Conservation (phyloP, 2,329 filamentous ascomycete genomes). For the Calonectria ilicicola region DNA sequence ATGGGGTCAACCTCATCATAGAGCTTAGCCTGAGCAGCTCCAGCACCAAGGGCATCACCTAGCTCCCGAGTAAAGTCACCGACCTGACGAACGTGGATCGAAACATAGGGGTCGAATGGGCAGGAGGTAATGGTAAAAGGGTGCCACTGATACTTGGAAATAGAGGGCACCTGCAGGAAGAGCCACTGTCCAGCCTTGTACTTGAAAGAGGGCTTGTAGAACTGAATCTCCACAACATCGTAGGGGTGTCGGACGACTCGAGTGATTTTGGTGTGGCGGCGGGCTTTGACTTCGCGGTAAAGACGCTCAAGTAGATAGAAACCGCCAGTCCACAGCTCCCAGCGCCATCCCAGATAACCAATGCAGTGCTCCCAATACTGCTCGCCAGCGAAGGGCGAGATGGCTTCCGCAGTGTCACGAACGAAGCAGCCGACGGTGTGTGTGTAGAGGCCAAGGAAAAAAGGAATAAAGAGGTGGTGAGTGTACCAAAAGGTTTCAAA, state of each 20-base stretch:
- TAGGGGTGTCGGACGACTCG: conserved; percentile 97
- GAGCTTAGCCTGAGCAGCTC: conserved; percentile 85
- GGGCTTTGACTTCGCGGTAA: conserved; percentile 88
- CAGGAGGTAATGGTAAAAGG: conserved; percentile 99
- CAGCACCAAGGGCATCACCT: conserved; percentile 95
- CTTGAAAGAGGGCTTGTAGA: conserved; percentile 94
- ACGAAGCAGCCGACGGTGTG: conserved; percentile 98
- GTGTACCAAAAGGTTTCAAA: conserved; percentile 99
- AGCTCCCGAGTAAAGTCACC: conserved; percentile 95
- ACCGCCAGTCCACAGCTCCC: conserved; percentile 89
- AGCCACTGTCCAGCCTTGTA: conserved; percentile 99
- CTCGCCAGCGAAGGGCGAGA: conserved; percentile 86
- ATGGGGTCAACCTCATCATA: conserved; percentile 92
- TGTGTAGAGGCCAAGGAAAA: conserved; percentile 92
- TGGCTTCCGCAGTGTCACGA: conserved; percentile 77
- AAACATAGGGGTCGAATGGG: conserved; percentile 94
- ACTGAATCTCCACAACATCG: conserved; percentile 97
- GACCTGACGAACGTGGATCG: conserved; percentile 94
- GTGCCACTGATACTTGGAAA: conserved; percentile 95
- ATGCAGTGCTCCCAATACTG: conserved; percentile 93
- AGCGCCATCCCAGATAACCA: conserved; percentile 96
- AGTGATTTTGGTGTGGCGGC: conserved; percentile 88
- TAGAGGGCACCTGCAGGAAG: conserved; percentile 91
- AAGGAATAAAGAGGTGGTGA: conserved; percentile 98
- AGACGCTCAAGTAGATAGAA: conserved; percentile 90